Evolutionary conservation across 352 stramenopile species (phyloP).

Genomic region (Globisporangium splendens): DNA sequence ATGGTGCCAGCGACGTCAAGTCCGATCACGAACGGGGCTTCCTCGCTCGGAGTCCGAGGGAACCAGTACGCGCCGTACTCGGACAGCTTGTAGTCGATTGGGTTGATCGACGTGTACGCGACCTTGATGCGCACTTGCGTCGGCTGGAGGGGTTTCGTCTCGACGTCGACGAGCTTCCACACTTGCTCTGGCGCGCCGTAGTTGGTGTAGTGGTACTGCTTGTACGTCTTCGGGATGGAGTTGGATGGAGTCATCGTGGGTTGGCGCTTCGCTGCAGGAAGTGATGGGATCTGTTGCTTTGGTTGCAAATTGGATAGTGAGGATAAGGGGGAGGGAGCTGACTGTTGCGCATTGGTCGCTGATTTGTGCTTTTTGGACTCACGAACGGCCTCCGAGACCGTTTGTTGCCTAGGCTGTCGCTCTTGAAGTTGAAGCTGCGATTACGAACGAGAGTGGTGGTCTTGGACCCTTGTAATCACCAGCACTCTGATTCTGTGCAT

Average conservation of each 20-base stretch:
- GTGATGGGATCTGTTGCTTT: too few species aligned
- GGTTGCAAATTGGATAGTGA: too few species aligned
- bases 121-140: slow-evolving; percentile 60
- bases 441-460: slow-evolving; percentile 4
- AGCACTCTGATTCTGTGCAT: too few species aligned
- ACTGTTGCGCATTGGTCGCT: too few species aligned
- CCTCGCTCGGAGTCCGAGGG: slow-evolving; percentile 20
- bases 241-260: too few species aligned
- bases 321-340: too few species aligned
- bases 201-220: slow-evolving; percentile 6
- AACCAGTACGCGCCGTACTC: slow-evolving; percentile 28
- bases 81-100: slow-evolving; percentile 64
- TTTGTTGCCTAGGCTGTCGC: too few species aligned
- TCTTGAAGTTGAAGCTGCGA: not conserved
- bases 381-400: too few species aligned
- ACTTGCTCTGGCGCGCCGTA: slow-evolving; percentile 8
- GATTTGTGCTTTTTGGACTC: too few species aligned
- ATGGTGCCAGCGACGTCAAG: slow-evolving; percentile 32
- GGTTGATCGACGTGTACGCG: slow-evolving; percentile 55
- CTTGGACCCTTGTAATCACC: too few species aligned
- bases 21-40: slow-evolving; percentile 40
- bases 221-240: too few species aligned
- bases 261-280: too few species aligned
- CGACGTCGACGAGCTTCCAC: slow-evolving; percentile 14
- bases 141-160: slow-evolving; percentile 12